These are phyloP conservation scores for Kwoniella europaea DNA, from an alignment of 768 basidiomycete species.

Conservation along the genomic window DNA sequence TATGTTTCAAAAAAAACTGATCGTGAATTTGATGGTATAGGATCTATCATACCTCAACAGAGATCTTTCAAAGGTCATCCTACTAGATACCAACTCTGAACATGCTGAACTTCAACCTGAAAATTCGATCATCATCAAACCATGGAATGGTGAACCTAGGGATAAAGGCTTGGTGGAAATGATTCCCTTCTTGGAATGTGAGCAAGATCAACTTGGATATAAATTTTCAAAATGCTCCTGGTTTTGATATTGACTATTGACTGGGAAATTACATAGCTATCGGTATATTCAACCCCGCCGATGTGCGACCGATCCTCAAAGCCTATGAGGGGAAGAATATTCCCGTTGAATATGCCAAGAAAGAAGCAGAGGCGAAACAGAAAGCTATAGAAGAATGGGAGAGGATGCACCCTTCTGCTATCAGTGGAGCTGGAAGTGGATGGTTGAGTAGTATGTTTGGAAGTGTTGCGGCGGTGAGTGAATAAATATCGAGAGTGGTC, in stretches of 20 bases:
- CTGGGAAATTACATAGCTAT: conserved; percentile 66
- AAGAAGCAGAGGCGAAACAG: conserved; percentile 80
- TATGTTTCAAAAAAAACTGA: too few relatives aligned
- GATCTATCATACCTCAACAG: conserved; percentile 95
- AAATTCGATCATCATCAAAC: conserved; percentile 79
- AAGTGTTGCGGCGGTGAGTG: conserved; percentile 51
- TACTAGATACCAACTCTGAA: conserved; percentile 82
- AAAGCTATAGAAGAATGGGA: conserved; percentile 83
- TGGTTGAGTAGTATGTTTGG: conserved; percentile 51
- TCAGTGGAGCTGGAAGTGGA: conserved; percentile 38
- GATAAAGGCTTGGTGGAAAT: conserved; percentile 80
- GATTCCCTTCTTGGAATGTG: conserved; percentile 96
- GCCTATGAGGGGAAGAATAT: conserved; percentile 88
- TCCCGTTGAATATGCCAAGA: conserved; percentile 82
- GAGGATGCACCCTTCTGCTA: conserved; percentile 54
- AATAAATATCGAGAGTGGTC: conserved; percentile 1
- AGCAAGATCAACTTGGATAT: conserved; percentile 35
- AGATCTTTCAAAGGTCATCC: conserved; percentile 83
- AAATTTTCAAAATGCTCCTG: background rate
- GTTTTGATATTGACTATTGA: too few relatives aligned
- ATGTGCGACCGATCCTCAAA: conserved; percentile 84
- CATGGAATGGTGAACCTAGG: conserved; percentile 81
- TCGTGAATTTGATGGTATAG: conserved; percentile 55
- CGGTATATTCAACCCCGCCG: conserved; percentile 83
- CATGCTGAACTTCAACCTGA: conserved; percentile 81